phyloP scores from a whole-genome alignment of 768 basidiomycete species.

The Phlebiopsis gigantea region DNA sequence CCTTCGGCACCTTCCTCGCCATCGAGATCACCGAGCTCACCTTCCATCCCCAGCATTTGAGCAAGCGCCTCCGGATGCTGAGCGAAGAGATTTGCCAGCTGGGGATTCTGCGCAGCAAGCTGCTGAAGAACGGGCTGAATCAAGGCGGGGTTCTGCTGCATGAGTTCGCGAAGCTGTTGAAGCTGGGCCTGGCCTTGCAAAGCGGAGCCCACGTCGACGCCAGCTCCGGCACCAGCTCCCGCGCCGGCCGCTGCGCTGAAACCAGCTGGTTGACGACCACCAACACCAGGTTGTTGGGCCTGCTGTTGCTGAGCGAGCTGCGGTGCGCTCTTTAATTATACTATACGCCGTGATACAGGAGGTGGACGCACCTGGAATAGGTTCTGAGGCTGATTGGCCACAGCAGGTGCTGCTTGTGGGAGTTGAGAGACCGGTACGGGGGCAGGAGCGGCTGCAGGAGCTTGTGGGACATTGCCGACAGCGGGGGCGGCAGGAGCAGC shows the following conservation, averaged over 20 bases:
- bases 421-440: slow-evolving; percentile 8
- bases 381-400: slow-evolving; percentile 52
- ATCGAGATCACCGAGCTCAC: slow-evolving; percentile 23
- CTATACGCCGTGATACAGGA: background rate
- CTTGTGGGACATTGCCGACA: slow-evolving; percentile 14
- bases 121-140: slow-evolving; percentile 83
- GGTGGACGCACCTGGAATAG: slow-evolving; percentile 67
- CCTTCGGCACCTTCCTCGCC: slow-evolving; percentile 25
- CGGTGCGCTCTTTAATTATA: background rate
- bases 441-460: slow-evolving; percentile 32
- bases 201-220: slow-evolving; percentile 40
- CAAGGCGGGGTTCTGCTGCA: slow-evolving; percentile 70
- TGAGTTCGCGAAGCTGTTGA: slow-evolving; percentile 64
- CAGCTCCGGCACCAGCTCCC: slow-evolving; percentile 29
- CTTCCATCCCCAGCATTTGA: slow-evolving; percentile 34
- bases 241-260: slow-evolving; percentile 24
- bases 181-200: slow-evolving; percentile 63
- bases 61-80: slow-evolving; percentile 48
- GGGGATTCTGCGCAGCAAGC: slow-evolving; percentile 68
- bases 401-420: slow-evolving; percentile 29
- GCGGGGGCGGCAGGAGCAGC: slow-evolving; percentile 30
- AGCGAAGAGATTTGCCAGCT: slow-evolving; percentile 58
- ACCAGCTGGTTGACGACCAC: slow-evolving; percentile 30
- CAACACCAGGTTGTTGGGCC: slow-evolving; percentile 27
- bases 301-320: slow-evolving; percentile 70